Evolutionary conservation across 192 early-diverging fungal genomes (phyloP), one percentile per base, ranked within the genome.

Genomic region (Mortierella alpina): DNA sequence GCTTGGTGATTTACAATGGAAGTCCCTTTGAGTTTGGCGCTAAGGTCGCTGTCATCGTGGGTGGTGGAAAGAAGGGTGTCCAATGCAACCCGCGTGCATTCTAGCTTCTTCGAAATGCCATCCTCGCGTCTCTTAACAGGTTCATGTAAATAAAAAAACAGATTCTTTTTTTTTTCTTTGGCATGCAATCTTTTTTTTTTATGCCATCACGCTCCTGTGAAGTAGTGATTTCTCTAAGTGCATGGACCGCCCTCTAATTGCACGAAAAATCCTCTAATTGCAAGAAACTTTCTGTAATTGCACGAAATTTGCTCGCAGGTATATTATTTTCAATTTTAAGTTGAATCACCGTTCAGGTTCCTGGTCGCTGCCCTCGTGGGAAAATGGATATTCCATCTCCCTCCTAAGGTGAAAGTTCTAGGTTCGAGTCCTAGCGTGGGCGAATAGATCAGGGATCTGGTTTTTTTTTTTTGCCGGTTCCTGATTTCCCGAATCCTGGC

Each of bases 391-490:
- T 85, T 84, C 84, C 86, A 84, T 86, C 84, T 84, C 84, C 86
- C 86, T 86, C 86, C 86, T 86, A 86, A 86, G 86, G 84, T 84
- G 84, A 82, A 86, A 82, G 84, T 86, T 85, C 86, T 85, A 85
- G 86, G 86, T 86, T 86, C 85, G 85, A 86, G 81, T 85, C 85
- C 85, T 85, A 85, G 85, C 81, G 67, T 71, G 85, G 85, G 85
- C 84, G 82, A 6, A 14, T 63, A 14, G 46, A 14, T 67, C 66
- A 66, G 58, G 17, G 14, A 4, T 22, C 15, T 63, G 67, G 4
- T 44, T 2, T 47, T 60, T 62, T 55, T 44, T 66, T 53, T 50
- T 65, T 50, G 13, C 17, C 14, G 57, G 31, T 31, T 31, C 31
- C 31, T 31, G 31, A 31, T 2, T 31, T 2, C 31, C 31, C 31